Base-by-base conservation (phyloP, 2,329 filamentous ascomycete species). In the Phyllosticta citrichinensis region DNA sequence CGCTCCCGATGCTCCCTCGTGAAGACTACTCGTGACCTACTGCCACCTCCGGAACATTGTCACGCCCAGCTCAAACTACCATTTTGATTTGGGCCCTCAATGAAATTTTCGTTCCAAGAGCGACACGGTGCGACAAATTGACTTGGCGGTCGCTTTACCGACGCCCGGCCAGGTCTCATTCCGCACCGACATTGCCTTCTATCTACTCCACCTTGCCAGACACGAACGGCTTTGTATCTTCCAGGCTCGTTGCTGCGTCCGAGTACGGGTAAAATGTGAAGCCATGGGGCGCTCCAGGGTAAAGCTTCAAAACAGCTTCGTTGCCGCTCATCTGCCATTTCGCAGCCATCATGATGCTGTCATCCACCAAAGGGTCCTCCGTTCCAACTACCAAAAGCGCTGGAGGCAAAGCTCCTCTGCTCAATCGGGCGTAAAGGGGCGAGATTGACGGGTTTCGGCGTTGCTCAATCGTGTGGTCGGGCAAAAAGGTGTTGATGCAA, bases 371-470 rank as follows among this genome's bases (percentile, higher is more conserved):
- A 5, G 75, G 75, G 68, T 85, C 82, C 62, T 79, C 75, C 5
- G 80, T 83, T 0, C 82, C 81, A 62, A 77, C 80, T 0, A 77
- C 74, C 64, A 84, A 84, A 20, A 85, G 65, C 2, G 81, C 80
- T 0, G 77, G 76, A 24, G 81, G 81, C n/a, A 83, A 67, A 58
- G 68, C 68, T 61, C 71, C 65, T 30, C 71, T 55, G 1, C 72
- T 58, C 22, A 61, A 66, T 62, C 83, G 74, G 12, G 76, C 76
- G 66, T 79, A 83, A 47, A 82, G 74, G 0, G 81, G 81, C 1
- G 75, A 79, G 4, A 83, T 75, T 20, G 69, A 69, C 1, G 79
- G 75, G 55, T 79, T 65, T 51, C 77, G 74, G 5, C 75, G 73
- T 56, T 80, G 67, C 25, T 74, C 74, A 6, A 68, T 59, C 0